Percentiles rank a stretch among this genome's conserved stretches.
Evolutionary conservation across 257 asterid genomes (phyloP).

Genomic region (Penstemon newberryi): DNA sequence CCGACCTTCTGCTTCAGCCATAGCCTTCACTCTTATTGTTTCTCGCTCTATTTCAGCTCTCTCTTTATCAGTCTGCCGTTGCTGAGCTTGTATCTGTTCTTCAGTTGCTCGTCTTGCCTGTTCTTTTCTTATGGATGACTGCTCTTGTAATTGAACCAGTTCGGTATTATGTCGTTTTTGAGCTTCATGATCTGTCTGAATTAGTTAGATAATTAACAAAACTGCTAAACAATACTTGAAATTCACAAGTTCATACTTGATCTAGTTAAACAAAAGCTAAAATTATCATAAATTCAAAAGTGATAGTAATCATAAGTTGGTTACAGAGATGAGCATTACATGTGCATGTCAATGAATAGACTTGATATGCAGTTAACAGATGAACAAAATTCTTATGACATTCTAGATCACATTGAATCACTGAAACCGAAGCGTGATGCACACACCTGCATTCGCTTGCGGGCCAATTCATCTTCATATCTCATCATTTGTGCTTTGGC

Average conservation of each 20-base stretch:
- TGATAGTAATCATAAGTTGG: conserved; percentile 3
- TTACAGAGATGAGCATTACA: background rate
- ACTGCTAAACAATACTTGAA: too few relatives aligned
- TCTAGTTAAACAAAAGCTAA: background rate
- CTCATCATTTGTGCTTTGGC: conserved; percentile 88
- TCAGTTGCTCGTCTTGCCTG: conserved; percentile 89
- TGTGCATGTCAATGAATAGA: background rate
- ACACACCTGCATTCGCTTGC: conserved; percentile 86
- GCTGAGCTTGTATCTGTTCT: conserved; percentile 95
- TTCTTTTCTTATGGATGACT: conserved; percentile 81
- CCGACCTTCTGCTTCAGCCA: conserved; percentile 95
- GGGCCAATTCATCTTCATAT: conserved; percentile 88
- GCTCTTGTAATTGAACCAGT: conserved; percentile 91
- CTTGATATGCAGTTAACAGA: background rate
- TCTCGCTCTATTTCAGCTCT: conserved; percentile 93
- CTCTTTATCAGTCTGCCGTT: conserved; percentile 85
- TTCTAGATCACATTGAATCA: background rate
- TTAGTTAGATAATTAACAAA: conserved; percentile 22
- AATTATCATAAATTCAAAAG: too few relatives aligned
- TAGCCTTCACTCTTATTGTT: conserved; percentile 82
- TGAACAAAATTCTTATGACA: background rate
- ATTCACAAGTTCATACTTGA: background rate
- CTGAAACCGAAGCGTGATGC: conserved; percentile 7
- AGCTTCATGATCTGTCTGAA: conserved; percentile 88
- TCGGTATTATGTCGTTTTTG: conserved; percentile 82